Evolutionary conservation across 169 alveolate genomes (phyloP).

Genomic region (Theileria equi): DNA sequence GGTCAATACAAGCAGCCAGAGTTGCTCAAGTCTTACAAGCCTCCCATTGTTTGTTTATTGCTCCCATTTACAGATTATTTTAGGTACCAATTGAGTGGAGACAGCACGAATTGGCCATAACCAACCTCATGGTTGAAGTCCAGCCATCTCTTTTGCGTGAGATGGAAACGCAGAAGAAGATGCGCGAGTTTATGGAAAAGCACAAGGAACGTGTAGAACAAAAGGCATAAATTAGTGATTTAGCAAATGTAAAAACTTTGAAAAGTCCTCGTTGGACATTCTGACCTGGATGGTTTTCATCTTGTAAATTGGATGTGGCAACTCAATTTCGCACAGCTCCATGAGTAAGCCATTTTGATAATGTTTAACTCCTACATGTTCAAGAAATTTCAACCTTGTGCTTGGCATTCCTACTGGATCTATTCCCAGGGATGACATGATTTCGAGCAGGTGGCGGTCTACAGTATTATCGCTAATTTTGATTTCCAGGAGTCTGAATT

Average conservation of each 20-base stretch:
- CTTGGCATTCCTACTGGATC: neutral
- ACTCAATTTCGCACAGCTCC: conserved; percentile 25
- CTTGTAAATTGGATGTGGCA: conserved; percentile 57
- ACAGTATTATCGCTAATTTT: conserved; percentile 2
- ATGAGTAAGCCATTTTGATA: neutral
- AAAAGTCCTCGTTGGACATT: neutral
- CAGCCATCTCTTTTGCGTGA: conserved; percentile 60
- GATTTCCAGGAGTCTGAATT: conserved; percentile 37
- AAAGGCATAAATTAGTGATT: too few species aligned
- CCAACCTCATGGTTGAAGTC: conserved; percentile 63
- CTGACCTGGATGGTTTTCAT: conserved; percentile 16
- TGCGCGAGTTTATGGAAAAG: conserved; percentile 56
- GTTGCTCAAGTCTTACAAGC: conserved; percentile 17
- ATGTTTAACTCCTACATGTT: neutral
- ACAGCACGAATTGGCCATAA: conserved; percentile 61
- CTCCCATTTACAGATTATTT: neutral
- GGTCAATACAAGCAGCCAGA: conserved; percentile 55
- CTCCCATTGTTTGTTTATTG: conserved; percentile 31
- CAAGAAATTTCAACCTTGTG: neutral
- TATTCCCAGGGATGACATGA: conserved; percentile 30
- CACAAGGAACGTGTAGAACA: conserved; percentile 13
- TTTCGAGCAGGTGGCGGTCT: conserved; percentile 33
- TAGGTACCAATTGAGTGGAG: conserved; percentile 67
- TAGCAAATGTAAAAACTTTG: neutral
- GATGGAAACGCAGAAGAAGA: conserved; percentile 62